Evolutionary conservation across 169 alveolate species (phyloP).

Genomic region (Besnoitia besnoiti): DNA sequence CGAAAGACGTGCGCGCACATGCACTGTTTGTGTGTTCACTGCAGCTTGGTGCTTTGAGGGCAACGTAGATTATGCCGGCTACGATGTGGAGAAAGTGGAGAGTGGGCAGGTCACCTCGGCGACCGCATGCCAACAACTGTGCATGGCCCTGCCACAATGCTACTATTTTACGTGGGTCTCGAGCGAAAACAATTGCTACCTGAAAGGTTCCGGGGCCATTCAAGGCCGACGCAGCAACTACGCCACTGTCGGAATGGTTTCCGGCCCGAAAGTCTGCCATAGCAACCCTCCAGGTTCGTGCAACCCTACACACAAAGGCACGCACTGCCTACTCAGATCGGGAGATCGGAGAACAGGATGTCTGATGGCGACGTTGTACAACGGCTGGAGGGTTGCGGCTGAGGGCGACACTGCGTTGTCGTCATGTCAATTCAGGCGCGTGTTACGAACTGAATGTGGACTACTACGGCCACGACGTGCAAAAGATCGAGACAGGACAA

Average conservation of each 20-base stretch:
- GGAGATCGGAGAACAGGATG: too few relatives aligned
- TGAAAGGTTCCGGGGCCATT: constrained; percentile 20
- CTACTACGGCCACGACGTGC: constrained; percentile 40
- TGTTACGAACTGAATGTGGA: constrained; percentile 23
- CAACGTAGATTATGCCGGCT: constrained; percentile 47
- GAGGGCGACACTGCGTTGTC: too few relatives aligned
- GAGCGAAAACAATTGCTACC: constrained; percentile 24
- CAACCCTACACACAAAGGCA: too few relatives aligned
- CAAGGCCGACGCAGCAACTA: background rate
- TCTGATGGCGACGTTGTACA: too few relatives aligned
- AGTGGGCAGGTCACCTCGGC: constrained; percentile 28
- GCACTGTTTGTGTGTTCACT: background rate
- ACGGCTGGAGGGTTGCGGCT: too few relatives aligned
- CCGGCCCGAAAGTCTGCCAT: constrained; percentile 34
- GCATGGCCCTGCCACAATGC: constrained; percentile 4
- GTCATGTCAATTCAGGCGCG: background rate
- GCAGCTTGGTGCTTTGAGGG: constrained; percentile 42
- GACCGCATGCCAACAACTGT: constrained; percentile 34
- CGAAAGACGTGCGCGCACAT: too few relatives aligned
- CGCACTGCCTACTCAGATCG: too few relatives aligned
- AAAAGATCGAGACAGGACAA: background rate
- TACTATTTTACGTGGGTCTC: constrained; percentile 37
- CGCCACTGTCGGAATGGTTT: constrained; percentile 19
- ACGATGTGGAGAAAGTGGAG: constrained; percentile 34
- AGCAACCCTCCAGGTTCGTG: background rate